phyloP scores from a whole-genome alignment of 1,284 basidiomycete genomes.

The Naganishia sp. region DNA sequence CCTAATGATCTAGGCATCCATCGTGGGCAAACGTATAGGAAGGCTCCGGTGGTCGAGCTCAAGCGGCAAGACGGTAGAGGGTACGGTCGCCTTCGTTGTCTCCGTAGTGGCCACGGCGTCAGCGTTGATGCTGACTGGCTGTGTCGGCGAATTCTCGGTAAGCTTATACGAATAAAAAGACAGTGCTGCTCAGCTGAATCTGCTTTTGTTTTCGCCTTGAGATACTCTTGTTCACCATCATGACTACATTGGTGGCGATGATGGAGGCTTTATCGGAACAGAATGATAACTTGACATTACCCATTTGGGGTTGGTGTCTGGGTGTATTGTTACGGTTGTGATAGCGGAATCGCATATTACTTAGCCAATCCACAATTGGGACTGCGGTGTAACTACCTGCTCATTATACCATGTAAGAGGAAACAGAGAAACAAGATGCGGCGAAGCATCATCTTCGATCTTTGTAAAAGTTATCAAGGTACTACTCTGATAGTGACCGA shows the following conservation, averaged over 20 bases:
- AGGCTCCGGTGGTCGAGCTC: conserved; percentile 77
- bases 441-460: too few relatives aligned
- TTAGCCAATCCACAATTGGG: too few relatives aligned
- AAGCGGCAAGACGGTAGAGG: conserved; percentile 87
- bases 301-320: conserved; percentile 76
- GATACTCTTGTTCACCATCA: conserved; percentile 37
- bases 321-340: conserved; percentile 38
- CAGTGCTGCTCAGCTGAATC: conserved; percentile 8
- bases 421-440: too few relatives aligned
- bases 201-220: conserved; percentile 30
- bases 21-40: conserved; percentile 83
- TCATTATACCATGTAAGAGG: too few relatives aligned
- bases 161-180: conserved; percentile 42
- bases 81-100: conserved; percentile 75
- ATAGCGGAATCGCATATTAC: not conserved
- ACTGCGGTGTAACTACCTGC: too few relatives aligned
- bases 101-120: conserved; percentile 72
- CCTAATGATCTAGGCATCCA: conserved; percentile 67
- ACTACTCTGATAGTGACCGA: too few relatives aligned
- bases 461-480: too few relatives aligned
- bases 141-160: conserved; percentile 73
- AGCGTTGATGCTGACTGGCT: conserved; percentile 68
- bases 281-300: conserved; percentile 90
- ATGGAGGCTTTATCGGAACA: conserved; percentile 87
- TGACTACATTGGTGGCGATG: conserved; percentile 66